Evolutionary conservation across 2,329 filamentous ascomycete species (phyloP), one percentile per base, ranked within the genome.

Genomic region (Calycina herbarum): DNA sequence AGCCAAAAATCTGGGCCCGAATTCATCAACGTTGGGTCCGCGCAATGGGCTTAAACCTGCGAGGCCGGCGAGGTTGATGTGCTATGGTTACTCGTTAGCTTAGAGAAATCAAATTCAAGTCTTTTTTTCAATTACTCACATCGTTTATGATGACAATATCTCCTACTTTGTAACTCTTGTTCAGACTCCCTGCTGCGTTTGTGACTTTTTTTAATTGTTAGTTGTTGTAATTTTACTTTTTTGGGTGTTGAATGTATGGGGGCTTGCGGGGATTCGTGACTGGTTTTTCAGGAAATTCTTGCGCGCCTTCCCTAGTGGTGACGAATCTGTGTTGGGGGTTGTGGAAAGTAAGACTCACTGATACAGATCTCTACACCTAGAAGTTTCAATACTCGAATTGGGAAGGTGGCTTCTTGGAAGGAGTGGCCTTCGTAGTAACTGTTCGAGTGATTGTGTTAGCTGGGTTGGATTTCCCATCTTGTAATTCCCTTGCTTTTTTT

Each of bases 341-440:
- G 8, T 20, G 10, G n/a, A 3, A 15, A 8, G 54, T 27, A 20
- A 35, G 1, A 59, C 66, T 61, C 29, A 70, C 68, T 29, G 56
- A 68, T 81, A 71, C 89, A 81, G 1, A 82, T 85, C 68, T 87
- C 80, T 24, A 89, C 80, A 29, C 86, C 87, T 10, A 90, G 76
- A 0, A 86, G 75, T 71, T 86, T 88, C 77, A 89, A 86, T 5
- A 90, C 84, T 62, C 88, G 82, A 11, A 87, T 84, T 31, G 87
- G 86, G 71, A 89, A 89, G 31, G 87, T 87, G 45, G 87, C 82
- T 58, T 82, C 79, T 63, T 87, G 81, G 78, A 89, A 87, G 1
- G 82, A 82, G 73, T 90, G 84, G 40, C 88, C 88, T 77, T 90
- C 88, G 73, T 89, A 90, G 77, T 87, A 89, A 76, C 87, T 72